Base-by-base conservation (phyloP, 1,284 basidiomycete species). In the Trametes hirsuta region DNA sequence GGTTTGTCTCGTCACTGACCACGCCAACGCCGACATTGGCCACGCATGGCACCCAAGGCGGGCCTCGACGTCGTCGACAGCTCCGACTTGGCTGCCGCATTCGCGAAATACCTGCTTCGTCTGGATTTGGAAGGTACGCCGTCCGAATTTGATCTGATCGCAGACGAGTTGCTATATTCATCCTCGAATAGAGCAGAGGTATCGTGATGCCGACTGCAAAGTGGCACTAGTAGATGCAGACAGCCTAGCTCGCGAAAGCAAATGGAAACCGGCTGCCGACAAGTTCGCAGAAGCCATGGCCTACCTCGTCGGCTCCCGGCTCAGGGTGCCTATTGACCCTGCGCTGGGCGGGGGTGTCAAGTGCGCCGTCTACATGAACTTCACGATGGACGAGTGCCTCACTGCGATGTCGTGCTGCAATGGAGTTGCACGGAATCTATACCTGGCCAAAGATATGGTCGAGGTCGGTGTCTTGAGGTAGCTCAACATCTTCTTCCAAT, bases 341-440 rank as follows among this genome's bases (percentile, higher is more conserved):
- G n/a, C 58, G 14, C 55, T 58, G n/a, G 53, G 42, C 2, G 66
- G 66, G 5, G 61, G 63, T 5, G 59, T 67, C 12, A 57, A 10
- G 46, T 65, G 53, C 11, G 36, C 55, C 0, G 50, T 53, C 6
- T 63, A 67, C 36, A 42, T 59, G 46, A 58, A 47, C 18, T 45
- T 63, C 35, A 57, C 61, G 2, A 65, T 65, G 61, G 61, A 67
- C 41, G 59, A 67, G 22, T 61, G 66, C 10, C 37, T 65, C 14
- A 58, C 55, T 24, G 59, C 62, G 2, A 67, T 67, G 66, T 56
- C 50, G 1, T 67, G 59, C 45, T 64, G 58, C 34, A 63, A 64
- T 37, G 63, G 63, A 9, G 58, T 57, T 6, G 59, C 61, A 3
- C 42, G 42, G 5, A 60, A 53, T 30, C 35, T 67, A 12, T 51